These are phyloP conservation scores for Prunus mira DNA, from an alignment of 306 rosid genomes.

Conservation along the genomic window DNA sequence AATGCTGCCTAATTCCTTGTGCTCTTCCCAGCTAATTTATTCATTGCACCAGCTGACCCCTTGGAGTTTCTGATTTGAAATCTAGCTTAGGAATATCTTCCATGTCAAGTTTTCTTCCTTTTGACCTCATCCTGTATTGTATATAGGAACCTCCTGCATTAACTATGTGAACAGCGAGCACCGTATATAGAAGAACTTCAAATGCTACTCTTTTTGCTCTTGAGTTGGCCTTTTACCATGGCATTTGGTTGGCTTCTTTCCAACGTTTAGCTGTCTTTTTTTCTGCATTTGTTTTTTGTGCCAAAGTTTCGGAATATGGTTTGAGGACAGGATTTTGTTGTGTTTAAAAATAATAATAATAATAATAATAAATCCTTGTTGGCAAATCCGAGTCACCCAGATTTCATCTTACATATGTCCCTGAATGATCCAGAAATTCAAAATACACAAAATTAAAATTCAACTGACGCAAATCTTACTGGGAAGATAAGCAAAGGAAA, in stretches of 20 bases:
- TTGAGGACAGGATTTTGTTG: no score
- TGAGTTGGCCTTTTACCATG: background rate
- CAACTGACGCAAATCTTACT: no score
- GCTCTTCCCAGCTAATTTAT: background rate
- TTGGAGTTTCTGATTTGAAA: background rate
- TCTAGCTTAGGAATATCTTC: background rate
- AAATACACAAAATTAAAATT: no score
- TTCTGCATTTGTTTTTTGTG: no score
- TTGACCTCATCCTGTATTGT: background rate
- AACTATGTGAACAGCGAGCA: background rate
- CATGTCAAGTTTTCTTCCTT: background rate
- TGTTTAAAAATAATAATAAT: no score
- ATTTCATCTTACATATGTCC: no score
- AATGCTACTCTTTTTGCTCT: background rate
- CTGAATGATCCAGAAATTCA: no score
- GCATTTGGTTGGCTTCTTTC: background rate
- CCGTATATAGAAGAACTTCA: background rate
- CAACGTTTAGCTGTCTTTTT: background rate
- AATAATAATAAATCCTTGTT: no score
- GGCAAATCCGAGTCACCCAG: no score
- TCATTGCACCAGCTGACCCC: conserved; percentile 1
- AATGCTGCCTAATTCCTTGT: conserved; percentile 21
- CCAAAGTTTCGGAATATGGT: background rate
- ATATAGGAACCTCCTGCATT: background rate
- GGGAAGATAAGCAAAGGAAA: background rate